Evolutionary conservation across 78 protist species (phyloP), one percentile per base, ranked within the genome.

Genomic region (Dictyostelium intermedium): DNA sequence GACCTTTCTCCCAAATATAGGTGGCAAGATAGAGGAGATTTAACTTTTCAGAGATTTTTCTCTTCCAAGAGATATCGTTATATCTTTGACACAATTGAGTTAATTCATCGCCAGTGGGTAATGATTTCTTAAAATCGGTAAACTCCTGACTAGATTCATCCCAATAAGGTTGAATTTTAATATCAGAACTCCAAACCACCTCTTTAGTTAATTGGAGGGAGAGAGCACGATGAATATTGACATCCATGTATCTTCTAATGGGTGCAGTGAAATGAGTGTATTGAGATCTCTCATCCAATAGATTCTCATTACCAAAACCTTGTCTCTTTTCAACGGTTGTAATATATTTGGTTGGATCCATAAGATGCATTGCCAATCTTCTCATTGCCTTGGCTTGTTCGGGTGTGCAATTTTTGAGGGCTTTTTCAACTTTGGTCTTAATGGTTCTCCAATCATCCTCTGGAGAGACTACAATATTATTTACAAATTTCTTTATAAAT

Each of bases 1-100:
- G 87, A 9, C 94, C 94, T 83, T 89, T 74, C 47, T 89, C 94
- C 94, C 94, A 89, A 39, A 89, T 76, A 39, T 89, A 89, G 7
- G 84, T 73, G 23, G 94, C 74, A 37, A 89, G 43, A 69, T 89
- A 89, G 35, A 89, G 47, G 0, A 83, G 78, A 70, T 80, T 89
- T 18, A 89, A 78, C 63, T 89, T 89, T 74, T 89, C 94, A 37
- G 94, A 89, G 72, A 89, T 89, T 66, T 89, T 89, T 56, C 87
- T 83, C 66, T 89, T 89, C 94, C 94, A 89, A 32, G 94, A 60
- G 47, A 89, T 80, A 32, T 89, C 94, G 39, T 89, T 89, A 47
- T 89, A 89, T 13, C 61, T 32, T 66, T 89, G 94, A 70, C 94
- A 89, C 32, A 89, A 39, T 20, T 41, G 13, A 32, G 53, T 69